Evolutionary conservation across 306 rosid genomes (phyloP).

Genomic region (Castanopsis chinensis): DNA sequence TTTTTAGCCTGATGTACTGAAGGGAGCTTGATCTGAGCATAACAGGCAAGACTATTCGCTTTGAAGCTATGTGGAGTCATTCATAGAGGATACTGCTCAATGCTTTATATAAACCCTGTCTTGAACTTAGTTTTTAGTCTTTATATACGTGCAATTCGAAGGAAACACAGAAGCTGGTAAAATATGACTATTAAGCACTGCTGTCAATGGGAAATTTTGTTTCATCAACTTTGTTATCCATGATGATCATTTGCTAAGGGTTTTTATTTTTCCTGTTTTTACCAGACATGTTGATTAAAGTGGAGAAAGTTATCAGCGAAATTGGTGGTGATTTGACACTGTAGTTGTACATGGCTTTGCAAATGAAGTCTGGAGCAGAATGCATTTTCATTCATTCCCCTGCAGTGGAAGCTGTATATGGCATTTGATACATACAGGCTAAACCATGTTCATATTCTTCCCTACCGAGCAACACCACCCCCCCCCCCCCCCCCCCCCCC

Average conservation of each 20-base stretch:
- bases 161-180: too few species aligned
- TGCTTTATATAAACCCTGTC: neutral
- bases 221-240: neutral
- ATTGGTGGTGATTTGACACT: slow-evolving; percentile 58
- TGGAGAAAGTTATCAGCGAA: slow-evolving; percentile 73
- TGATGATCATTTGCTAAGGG: neutral
- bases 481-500: too few species aligned
- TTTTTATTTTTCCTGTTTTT: slow-evolving; percentile 10
- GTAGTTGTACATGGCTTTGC: slow-evolving; percentile 32
- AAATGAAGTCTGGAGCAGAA: slow-evolving; percentile 19
- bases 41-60: too few species aligned
- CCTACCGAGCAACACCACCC: neutral
- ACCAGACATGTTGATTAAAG: slow-evolving; percentile 81
- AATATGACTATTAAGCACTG: neutral
- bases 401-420: neutral
- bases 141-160: too few species aligned
- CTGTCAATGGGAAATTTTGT: neutral
- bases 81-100: neutral
- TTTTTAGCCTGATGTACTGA: too few species aligned
- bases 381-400: slow-evolving; percentile 2
- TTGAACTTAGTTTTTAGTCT: too few species aligned
- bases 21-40: too few species aligned
- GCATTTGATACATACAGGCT: neutral
- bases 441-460: neutral
- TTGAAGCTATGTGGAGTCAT: too few species aligned